phyloP scores from a whole-genome alignment of 2,329 filamentous ascomycete species.

The Hypoxylon sp. region DNA sequence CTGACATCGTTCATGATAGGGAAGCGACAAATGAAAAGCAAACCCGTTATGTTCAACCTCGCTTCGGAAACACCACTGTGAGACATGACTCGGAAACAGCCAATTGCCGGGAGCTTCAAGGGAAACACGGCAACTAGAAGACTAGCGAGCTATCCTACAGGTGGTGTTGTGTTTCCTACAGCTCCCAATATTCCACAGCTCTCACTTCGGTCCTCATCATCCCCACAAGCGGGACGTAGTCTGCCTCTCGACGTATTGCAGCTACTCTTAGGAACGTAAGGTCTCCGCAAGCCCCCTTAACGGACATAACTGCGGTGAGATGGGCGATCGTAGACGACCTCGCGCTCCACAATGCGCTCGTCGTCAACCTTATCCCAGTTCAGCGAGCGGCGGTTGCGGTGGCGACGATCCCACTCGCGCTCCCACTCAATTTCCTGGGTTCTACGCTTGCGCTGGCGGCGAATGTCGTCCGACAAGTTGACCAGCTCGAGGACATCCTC shows the following conservation, averaged over 20 bases:
- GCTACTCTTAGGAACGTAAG: background rate
- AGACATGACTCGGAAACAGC: conserved; percentile 5
- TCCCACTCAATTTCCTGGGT: conserved; percentile 71
- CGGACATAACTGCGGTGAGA: conserved; percentile 50
- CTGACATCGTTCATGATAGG: conserved; percentile 31
- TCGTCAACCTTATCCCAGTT: conserved; percentile 66
- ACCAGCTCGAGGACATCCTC: conserved; percentile 90
- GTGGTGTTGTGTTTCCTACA: background rate
- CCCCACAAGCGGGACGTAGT: conserved; percentile 12
- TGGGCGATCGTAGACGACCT: conserved; percentile 73
- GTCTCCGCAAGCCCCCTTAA: conserved; percentile 27
- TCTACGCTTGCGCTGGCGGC: conserved; percentile 70
- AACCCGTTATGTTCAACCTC: conserved; percentile 14
- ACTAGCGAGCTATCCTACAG: background rate
- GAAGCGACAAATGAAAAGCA: conserved; percentile 21
- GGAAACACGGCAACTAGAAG: background rate
- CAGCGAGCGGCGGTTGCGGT: conserved; percentile 56
- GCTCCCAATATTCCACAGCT: background rate
- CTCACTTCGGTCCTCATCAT: background rate
- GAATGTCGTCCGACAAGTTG: conserved; percentile 85
- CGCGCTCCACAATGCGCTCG: conserved; percentile 76
- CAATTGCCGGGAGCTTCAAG: background rate
- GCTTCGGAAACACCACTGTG: conserved; percentile 1
- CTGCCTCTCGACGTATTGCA: background rate
- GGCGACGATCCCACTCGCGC: conserved; percentile 65